Evolutionary conservation across 805 yeast genomes (phyloP), one percentile per base, ranked within the genome.

Genomic region (Maudiozyma bulderi): DNA sequence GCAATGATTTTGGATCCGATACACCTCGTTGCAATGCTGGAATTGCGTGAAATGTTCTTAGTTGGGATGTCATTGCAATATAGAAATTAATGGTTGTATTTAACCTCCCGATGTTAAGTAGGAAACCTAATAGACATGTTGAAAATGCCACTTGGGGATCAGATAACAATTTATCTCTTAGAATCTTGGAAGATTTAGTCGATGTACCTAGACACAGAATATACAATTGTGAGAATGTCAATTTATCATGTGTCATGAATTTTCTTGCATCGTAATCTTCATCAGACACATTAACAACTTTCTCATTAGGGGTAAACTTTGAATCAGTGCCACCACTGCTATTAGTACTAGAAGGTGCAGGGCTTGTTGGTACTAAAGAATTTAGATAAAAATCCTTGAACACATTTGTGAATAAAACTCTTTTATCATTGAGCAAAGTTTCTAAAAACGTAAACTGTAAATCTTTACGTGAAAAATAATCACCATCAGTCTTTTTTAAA

Each of bases 51-150:
- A 86, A 91, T 0, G 97, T 90, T 59, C 99, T 75, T 53, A 91
- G 73, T 55, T 89, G 91, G 0, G 96, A 87, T 57, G 88, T 83
- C 98, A 91, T 91, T 60, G 89, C 97, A 26, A 95, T 87, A 49
- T 88, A 95, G 62, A 91, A 85, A 67, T 91, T 91, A 47, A 91
- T 82, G 2, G 98, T 91, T 2, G 99, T 91, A 70, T 91, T 91
- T 81, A 91, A 80, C 53, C 97, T 74, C 8, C 98, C 98, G 48
- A 90, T 80, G 61, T 91, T 91, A 14, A 91, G 97, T 52, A 91
- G 72, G 38, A 91, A 67, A 54, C 96, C 88, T 35, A 88, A 82
- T 74, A 87, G 80, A 48, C 87, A 84, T 20, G 86, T 86, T 14
- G 87, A 79, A 39, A 80, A 71, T 1, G 87, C 85, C 66, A 77